phyloP scores from a whole-genome alignment of 305 asterid species.

The Fraxinus nigra region DNA sequence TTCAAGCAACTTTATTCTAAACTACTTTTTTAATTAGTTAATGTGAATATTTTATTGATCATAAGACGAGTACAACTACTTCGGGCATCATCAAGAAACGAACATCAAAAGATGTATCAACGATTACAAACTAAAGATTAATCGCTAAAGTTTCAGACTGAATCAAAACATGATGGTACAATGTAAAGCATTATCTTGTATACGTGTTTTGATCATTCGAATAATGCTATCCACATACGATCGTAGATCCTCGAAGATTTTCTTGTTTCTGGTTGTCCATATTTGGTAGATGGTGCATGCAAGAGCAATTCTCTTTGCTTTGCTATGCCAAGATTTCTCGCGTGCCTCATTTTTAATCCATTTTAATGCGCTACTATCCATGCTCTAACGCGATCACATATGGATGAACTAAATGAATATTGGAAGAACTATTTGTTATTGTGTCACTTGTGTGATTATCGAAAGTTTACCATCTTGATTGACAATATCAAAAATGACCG shows the following conservation, averaged over 20 bases:
- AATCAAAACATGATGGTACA: background rate
- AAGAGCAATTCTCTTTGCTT: background rate
- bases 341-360: too few species aligned
- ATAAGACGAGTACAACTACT: background rate
- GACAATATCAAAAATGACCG: background rate
- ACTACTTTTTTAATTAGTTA: background rate
- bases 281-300: background rate
- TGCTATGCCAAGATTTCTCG: background rate
- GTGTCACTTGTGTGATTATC: too few species aligned
- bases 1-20: background rate
- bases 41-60: background rate
- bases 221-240: background rate
- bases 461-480: background rate
- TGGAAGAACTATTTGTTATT: background rate
- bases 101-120: background rate
- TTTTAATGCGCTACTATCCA: background rate
- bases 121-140: background rate
- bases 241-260: background rate
- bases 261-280: background rate
- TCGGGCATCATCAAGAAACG: background rate
- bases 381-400: background rate
- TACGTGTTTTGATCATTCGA: background rate
- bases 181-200: background rate
- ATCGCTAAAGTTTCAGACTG: background rate
- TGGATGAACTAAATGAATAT: background rate